Evolutionary conservation across 192 early-diverging fungal genomes (phyloP).

Genomic region (Coemansia sp.): DNA sequence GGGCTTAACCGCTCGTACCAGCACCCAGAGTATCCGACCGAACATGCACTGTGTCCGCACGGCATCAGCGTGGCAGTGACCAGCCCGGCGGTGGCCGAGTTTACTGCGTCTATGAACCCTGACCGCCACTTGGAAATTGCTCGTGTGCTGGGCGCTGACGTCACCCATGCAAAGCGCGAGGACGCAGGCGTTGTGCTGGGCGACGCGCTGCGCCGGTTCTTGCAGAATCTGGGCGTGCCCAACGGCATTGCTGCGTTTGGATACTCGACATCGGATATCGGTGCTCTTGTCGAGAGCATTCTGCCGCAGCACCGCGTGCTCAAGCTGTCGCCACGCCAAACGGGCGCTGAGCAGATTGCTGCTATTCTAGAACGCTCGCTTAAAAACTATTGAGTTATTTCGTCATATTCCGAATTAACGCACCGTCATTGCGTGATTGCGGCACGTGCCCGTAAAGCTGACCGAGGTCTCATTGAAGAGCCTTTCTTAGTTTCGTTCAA

Average conservation of each 20-base stretch:
- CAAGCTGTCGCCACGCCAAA: slow-evolving; percentile 74
- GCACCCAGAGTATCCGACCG: slow-evolving; percentile 77
- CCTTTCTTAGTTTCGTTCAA: background rate
- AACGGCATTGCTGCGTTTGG: slow-evolving; percentile 79
- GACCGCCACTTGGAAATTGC: slow-evolving; percentile 87
- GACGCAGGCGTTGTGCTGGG: slow-evolving; percentile 74
- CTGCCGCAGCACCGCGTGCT: slow-evolving; percentile 91
- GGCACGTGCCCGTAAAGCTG: no score
- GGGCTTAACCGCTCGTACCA: slow-evolving; percentile 80
- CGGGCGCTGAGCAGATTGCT: slow-evolving; percentile 47
- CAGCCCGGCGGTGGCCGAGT: slow-evolving; percentile 88
- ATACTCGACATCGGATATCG: slow-evolving; percentile 66
- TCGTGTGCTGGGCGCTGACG: slow-evolving; percentile 68
- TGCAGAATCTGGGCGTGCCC: slow-evolving; percentile 76
- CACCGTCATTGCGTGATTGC: no score
- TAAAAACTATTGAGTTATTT: slow-evolving; percentile 33
- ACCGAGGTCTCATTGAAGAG: no score
- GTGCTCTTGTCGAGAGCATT: slow-evolving; percentile 76
- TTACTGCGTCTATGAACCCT: slow-evolving; percentile 74
- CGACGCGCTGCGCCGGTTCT: slow-evolving; percentile 75
- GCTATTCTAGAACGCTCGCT: slow-evolving; percentile 49
- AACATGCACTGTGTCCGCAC: slow-evolving; percentile 72
- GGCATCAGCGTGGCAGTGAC: slow-evolving; percentile 88
- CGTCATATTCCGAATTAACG: no score
- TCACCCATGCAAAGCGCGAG: slow-evolving; percentile 60